A percentile compares a stretch with the other conserved stretches of the same genome.
These are phyloP conservation scores for Golubevia sp. DNA, from an alignment of 1,284 basidiomycete species.

Conservation along the genomic window DNA sequence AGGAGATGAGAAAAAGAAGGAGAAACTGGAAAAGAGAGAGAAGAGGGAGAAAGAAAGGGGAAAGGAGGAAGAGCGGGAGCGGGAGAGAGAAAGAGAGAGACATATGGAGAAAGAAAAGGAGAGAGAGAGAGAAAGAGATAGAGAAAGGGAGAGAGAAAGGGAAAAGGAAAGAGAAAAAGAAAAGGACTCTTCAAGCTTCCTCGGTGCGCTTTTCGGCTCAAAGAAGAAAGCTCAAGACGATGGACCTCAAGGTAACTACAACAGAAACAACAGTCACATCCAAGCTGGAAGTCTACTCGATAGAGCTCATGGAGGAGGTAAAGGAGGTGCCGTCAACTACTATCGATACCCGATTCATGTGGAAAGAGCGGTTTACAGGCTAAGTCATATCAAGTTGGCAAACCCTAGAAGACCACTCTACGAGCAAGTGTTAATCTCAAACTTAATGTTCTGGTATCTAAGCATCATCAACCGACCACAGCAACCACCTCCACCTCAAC, in stretches of 20 bases:
- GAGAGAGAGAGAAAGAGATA: constrained; percentile 29
- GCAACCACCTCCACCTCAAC: constrained; percentile 8
- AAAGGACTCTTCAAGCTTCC: constrained; percentile 40
- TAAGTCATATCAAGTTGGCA: constrained; percentile 59
- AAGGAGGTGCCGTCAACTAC: constrained; percentile 18
- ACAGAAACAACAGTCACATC: constrained; percentile 11
- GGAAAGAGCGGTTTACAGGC: constrained; percentile 52
- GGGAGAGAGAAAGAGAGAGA: constrained; percentile 12
- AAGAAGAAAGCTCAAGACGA: constrained; percentile 46
- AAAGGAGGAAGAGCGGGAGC: constrained; percentile 32
- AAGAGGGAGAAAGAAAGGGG: constrained; percentile 32
- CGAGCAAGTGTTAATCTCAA: constrained; percentile 58
- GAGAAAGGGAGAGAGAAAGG: neutral
- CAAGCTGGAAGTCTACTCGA: constrained; percentile 41
- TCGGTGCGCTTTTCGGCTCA: constrained; percentile 38
- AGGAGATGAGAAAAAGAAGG: constrained; percentile 25
- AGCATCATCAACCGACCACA: constrained; percentile 47
- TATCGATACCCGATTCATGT: constrained; percentile 53
- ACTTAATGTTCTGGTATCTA: constrained; percentile 61
- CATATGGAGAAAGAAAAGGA: constrained; percentile 9
- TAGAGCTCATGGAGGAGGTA: constrained; percentile 21
- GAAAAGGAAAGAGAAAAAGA: neutral
- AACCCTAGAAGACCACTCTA: constrained; percentile 52
- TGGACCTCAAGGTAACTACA: constrained; percentile 6
- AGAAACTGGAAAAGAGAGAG: constrained; percentile 28